phyloP scores from a whole-genome alignment of 2,329 filamentous ascomycete species.

The Aspergillus sp. region DNA sequence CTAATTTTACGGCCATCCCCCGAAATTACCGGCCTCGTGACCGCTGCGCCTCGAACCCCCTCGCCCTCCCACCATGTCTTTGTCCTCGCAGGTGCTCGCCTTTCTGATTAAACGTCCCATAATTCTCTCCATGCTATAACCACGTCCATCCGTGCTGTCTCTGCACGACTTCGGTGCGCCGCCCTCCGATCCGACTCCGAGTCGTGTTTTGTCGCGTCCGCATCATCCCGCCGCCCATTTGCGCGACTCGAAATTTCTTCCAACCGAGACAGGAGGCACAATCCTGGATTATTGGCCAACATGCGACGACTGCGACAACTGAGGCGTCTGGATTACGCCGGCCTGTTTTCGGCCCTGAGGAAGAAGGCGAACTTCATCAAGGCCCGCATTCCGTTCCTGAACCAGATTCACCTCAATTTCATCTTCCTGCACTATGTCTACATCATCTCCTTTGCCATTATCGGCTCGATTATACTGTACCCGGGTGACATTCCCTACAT shows the following conservation, averaged over 20 bases:
- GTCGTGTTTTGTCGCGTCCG: no score
- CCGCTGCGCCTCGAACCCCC: no score
- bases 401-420: constrained; percentile 34
- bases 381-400: constrained; percentile 28
- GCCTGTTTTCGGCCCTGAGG: constrained; percentile 22
- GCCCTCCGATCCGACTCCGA: no score
- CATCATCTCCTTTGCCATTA: constrained; percentile 62
- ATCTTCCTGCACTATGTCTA: constrained; percentile 55
- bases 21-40: no score
- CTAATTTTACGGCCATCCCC: no score
- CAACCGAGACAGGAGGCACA: no score
- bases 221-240: no score
- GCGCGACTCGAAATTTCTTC: no score
- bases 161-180: no score
- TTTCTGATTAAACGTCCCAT: constrained; percentile 1
- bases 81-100: not conserved
- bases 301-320: no score
- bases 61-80: constrained; percentile 1
- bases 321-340: constrained; percentile 7
- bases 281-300: no score
- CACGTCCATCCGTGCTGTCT: no score
- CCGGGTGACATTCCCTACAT: constrained; percentile 60
- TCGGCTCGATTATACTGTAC: constrained; percentile 71
- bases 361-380: constrained; percentile 16
- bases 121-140: not conserved